Evolutionary conservation across 352 stramenopile species (phyloP).

Genomic region (Pythium apleroticum): DNA sequence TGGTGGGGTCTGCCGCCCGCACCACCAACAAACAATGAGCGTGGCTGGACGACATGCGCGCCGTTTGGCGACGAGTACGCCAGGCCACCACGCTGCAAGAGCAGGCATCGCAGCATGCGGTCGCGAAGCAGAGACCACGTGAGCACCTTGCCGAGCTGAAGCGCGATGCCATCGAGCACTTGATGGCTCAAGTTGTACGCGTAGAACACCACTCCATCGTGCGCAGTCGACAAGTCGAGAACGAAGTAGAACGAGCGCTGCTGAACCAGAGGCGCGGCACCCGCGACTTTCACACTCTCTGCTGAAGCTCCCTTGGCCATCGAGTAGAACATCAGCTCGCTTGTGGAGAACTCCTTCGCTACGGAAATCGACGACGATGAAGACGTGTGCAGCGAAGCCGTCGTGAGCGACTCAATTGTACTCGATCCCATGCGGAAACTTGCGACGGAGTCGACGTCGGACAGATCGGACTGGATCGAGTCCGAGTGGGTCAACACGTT

Average conservation of each 20-base stretch:
- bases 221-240: constrained; percentile 52
- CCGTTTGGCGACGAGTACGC: constrained; percentile 43
- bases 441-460: constrained; percentile 53
- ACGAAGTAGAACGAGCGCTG: constrained; percentile 79
- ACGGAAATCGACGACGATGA: constrained; percentile 11
- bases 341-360: constrained; percentile 47
- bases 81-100: constrained; percentile 64
- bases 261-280: constrained; percentile 9
- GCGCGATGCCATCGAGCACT: constrained; percentile 56
- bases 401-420: constrained; percentile 35
- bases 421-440: constrained; percentile 26
- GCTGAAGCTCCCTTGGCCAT: constrained; percentile 12
- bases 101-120: constrained; percentile 51
- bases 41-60: constrained; percentile 59
- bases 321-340: constrained; percentile 53
- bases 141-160: constrained; percentile 53
- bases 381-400: constrained; percentile 5
- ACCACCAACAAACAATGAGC: constrained; percentile 1
- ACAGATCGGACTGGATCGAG: constrained; percentile 74
- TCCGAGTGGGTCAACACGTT: constrained; percentile 40
- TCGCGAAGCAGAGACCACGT: constrained; percentile 78
- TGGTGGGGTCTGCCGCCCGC: background rate
- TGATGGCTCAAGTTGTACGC: constrained; percentile 79
- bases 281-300: constrained; percentile 4
- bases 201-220: constrained; percentile 56